Evolutionary conservation across 2,329 filamentous ascomycete species (phyloP).

Genomic region (Penicillium polonicum): DNA sequence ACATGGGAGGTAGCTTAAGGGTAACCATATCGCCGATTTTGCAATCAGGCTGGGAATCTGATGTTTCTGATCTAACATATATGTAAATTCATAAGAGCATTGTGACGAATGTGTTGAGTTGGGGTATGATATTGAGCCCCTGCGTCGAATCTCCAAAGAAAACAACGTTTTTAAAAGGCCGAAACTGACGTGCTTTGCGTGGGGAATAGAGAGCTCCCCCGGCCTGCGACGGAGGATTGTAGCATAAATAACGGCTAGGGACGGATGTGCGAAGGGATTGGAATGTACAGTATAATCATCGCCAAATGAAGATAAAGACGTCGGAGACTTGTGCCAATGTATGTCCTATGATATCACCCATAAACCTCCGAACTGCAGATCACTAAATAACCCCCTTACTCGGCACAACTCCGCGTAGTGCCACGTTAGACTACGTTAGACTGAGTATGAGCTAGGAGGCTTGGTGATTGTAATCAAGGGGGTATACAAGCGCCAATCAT

Average conservation of each 20-base stretch:
- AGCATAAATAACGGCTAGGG: constrained; percentile 14
- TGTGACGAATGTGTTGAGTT: background rate
- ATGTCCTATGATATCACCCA: constrained; percentile 7
- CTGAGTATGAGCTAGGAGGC: background rate
- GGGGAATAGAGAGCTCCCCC: constrained; percentile 18
- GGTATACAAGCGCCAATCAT: background rate
- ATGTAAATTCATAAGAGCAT: background rate
- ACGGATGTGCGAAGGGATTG: constrained; percentile 18
- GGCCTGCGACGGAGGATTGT: constrained; percentile 7
- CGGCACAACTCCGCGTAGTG: background rate
- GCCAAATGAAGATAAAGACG: background rate
- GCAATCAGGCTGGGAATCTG: constrained; percentile 5
- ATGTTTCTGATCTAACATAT: background rate
- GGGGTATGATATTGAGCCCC: background rate
- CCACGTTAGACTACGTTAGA: constrained; percentile 7
- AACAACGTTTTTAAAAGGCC: constrained; percentile 1
- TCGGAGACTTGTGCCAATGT: constrained; percentile 5
- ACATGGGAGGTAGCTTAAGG: background rate
- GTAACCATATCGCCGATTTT: background rate
- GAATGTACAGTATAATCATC: constrained; percentile 18
- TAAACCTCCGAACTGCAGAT: constrained; percentile 4
- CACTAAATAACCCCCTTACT: background rate
- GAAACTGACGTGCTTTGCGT: constrained; percentile 20
- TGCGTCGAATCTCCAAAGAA: background rate
- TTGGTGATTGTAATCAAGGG: constrained; percentile 2